Evolutionary conservation across 768 basidiomycete genomes (phyloP).

Genomic region (Podaxis sp.): DNA sequence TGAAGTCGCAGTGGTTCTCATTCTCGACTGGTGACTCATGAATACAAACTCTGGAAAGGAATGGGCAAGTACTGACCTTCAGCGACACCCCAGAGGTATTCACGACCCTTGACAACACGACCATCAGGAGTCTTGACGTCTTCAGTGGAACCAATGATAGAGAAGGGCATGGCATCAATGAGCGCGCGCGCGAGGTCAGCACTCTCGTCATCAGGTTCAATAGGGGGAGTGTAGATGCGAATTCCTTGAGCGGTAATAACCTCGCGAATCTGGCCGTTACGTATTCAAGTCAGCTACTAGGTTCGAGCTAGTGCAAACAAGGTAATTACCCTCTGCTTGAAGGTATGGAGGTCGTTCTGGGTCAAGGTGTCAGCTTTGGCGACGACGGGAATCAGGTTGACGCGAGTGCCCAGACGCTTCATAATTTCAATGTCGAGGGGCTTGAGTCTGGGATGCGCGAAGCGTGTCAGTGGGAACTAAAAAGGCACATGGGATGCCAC

Average conservation of each 20-base stretch:
- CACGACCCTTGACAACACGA: slow-evolving; percentile 91
- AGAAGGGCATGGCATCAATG: slow-evolving; percentile 94
- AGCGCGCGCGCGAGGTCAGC: slow-evolving; percentile 89
- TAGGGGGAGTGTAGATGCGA: slow-evolving; percentile 90
- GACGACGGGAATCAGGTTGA: slow-evolving; percentile 96
- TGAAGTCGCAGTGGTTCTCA: slow-evolving; percentile 99
- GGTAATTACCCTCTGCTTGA: slow-evolving; percentile 85
- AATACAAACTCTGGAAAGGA: background rate
- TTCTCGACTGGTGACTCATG: slow-evolving; percentile 75
- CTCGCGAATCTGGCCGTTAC: slow-evolving; percentile 68
- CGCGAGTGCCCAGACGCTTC: slow-evolving; percentile 97
- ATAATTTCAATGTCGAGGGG: slow-evolving; percentile 99
- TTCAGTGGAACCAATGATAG: slow-evolving; percentile 96
- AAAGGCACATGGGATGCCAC: slow-evolving; percentile 30
- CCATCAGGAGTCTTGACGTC: slow-evolving; percentile 93
- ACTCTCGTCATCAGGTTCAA: slow-evolving; percentile 84
- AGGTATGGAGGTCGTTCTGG: slow-evolving; percentile 84
- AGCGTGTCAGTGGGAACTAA: slow-evolving; percentile 7
- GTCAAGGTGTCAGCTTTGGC: slow-evolving; percentile 98
- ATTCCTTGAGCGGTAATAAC: slow-evolving; percentile 91
- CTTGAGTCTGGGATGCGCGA: slow-evolving; percentile 61
- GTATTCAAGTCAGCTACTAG: slow-evolving; percentile 19
- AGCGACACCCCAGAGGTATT: slow-evolving; percentile 99
- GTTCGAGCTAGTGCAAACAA: slow-evolving; percentile 12
- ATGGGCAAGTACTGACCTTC: slow-evolving; percentile 60